phyloP scores from a whole-genome alignment of 208 protist genomes.

The Trypanosoma mega region DNA sequence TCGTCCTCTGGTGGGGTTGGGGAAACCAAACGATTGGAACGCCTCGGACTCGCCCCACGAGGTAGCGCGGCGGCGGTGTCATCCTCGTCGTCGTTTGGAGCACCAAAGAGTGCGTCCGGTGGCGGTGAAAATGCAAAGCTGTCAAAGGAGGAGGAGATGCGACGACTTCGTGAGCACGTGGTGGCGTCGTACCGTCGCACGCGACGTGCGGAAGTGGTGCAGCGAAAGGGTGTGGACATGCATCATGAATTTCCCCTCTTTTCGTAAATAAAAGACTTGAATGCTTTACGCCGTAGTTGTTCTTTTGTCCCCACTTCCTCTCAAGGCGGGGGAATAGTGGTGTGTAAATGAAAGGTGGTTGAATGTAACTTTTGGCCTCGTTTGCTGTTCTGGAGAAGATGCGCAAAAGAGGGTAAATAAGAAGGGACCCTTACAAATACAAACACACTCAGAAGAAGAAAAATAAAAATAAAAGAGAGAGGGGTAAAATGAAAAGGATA shows the following conservation, averaged over 20 bases:
- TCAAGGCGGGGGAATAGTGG: too few species aligned
- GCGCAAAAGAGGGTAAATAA: background rate
- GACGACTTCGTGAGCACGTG: conserved; percentile 63
- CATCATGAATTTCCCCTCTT: conserved; percentile 76
- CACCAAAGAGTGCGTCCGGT: too few species aligned
- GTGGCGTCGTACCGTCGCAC: conserved; percentile 81
- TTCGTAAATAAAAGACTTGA: conserved; percentile 28
- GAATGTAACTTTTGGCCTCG: conserved; percentile 6
- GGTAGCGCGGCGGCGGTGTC: conserved; percentile 29
- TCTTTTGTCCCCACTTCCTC: too few species aligned
- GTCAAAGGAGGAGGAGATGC: conserved; percentile 71
- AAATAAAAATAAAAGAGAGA: background rate
- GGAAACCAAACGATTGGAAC: conserved; percentile 64
- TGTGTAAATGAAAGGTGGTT: too few species aligned
- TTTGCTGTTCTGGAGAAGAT: too few species aligned
- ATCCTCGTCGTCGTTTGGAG: background rate
- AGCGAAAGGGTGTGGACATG: conserved; percentile 73
- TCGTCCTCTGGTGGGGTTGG: conserved; percentile 32
- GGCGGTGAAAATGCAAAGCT: too few species aligned
- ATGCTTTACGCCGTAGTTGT: too few species aligned
- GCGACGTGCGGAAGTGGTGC: conserved; percentile 38
- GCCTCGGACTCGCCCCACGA: conserved; percentile 53
- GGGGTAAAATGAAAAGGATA: too few species aligned
- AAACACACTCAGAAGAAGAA: background rate
- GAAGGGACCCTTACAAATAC: background rate